phyloP scores from a whole-genome alignment of 139 green algal species.

The Chlorella ohadii region DNA sequence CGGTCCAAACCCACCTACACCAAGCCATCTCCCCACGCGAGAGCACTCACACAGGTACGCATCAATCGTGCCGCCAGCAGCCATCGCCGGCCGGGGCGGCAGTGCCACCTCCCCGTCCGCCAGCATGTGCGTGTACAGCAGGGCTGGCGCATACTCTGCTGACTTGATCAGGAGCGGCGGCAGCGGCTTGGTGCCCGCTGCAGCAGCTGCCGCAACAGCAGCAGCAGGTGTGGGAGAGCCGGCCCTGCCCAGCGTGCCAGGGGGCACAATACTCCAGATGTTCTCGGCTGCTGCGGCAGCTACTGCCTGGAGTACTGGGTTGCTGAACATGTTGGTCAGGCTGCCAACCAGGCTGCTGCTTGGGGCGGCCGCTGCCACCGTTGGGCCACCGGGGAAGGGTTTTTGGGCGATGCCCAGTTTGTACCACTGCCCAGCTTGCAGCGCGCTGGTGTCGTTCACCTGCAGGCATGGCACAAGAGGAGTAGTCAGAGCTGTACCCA shows the following conservation, averaged over 20 bases:
- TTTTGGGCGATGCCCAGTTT: not conserved
- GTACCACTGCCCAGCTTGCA: not conserved
- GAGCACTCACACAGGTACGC: slow-evolving; percentile 13
- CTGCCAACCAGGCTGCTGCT: not conserved
- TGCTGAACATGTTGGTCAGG: not conserved
- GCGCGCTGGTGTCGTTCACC: not conserved
- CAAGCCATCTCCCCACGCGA: too few species aligned
- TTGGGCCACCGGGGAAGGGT: not conserved
- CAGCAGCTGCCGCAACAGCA: too few species aligned
- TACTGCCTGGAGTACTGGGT: not conserved
- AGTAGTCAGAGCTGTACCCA: too few species aligned
- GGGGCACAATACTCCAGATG: not conserved
- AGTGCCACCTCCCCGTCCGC: not conserved
- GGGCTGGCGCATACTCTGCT: not conserved
- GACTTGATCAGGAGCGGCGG: not conserved
- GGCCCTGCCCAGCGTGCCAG: not conserved
- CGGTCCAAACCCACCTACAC: too few species aligned
- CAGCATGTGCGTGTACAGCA: not conserved
- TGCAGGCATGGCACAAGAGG: too few species aligned
- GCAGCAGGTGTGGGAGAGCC: not conserved
- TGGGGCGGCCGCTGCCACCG: not conserved
- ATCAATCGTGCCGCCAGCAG: not conserved
- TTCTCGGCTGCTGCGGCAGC: not conserved
- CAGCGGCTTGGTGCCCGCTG: not conserved
- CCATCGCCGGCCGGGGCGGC: not conserved